phyloP scores from a whole-genome alignment of 2,329 filamentous ascomycete genomes.

The Phymatotrichopsis omnivora region DNA sequence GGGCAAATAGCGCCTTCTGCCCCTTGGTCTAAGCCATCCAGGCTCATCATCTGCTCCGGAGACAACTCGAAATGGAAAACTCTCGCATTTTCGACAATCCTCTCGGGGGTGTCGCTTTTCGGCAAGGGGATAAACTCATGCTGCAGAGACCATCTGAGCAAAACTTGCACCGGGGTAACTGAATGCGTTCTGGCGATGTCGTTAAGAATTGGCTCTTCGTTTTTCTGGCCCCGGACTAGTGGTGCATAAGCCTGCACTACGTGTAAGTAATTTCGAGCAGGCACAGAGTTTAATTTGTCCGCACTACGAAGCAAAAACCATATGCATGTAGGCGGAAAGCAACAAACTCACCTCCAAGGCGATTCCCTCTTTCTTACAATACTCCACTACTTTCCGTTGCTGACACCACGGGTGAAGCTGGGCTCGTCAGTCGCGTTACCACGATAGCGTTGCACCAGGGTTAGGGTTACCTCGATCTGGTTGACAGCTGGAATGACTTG shows the following conservation, averaged over 20 bases:
- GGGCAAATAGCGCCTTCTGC: conserved; percentile 25
- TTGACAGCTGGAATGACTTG: conserved; percentile 60
- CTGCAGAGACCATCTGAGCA: conserved; percentile 70
- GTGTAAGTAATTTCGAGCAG: conserved; percentile 49
- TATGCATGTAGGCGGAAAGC: conserved; percentile 50
- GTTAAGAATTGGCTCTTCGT: conserved; percentile 55
- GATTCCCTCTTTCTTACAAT: conserved; percentile 44
- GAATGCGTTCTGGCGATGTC: conserved; percentile 55
- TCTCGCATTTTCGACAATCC: conserved; percentile 55
- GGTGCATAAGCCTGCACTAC: conserved; percentile 71
- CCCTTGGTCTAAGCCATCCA: conserved; percentile 45
- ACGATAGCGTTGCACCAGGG: background rate
- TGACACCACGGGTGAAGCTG: conserved; percentile 65
- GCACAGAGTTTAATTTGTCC: too few relatives aligned
- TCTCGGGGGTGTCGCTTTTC: conserved; percentile 55
- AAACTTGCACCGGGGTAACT: conserved; percentile 60
- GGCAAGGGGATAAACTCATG: conserved; percentile 62
- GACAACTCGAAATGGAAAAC: conserved; percentile 52
- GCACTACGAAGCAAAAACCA: too few relatives aligned
- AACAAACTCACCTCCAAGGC: conserved; percentile 44
- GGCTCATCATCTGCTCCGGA: conserved; percentile 46
- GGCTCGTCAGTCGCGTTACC: background rate
- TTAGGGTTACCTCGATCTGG: conserved; percentile 55
- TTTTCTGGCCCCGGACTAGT: conserved; percentile 58
- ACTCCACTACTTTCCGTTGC: conserved; percentile 49